Evolutionary conservation across 73 alveolate genomes (phyloP).

Genomic region (Paramecium tetraurelia): DNA sequence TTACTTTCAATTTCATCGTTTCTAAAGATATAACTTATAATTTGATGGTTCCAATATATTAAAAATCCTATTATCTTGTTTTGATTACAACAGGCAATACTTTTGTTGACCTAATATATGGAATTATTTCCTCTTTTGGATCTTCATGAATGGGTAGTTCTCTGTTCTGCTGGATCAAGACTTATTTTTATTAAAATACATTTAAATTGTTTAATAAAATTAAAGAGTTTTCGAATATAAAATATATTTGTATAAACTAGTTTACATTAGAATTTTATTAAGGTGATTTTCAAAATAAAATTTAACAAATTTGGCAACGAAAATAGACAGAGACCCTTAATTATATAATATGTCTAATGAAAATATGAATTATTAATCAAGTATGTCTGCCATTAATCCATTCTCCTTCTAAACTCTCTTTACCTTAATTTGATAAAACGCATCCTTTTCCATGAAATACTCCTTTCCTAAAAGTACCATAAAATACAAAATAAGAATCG

Average conservation of each 20-base stretch:
- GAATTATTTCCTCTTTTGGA: constrained; percentile 44
- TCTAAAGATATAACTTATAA: too few species aligned
- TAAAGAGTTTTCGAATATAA: neutral
- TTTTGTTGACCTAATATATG: neutral
- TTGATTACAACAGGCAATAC: neutral
- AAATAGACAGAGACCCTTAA: neutral
- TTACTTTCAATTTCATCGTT: constrained; percentile 84
- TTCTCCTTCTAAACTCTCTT: constrained; percentile 39
- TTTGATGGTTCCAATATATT: constrained; percentile 67
- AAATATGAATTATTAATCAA: neutral
- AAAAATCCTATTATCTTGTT: constrained; percentile 83
- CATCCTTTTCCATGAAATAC: constrained; percentile 47
- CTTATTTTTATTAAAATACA: neutral
- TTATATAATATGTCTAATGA: neutral
- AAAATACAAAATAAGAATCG: neutral
- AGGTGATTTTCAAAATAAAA: neutral
- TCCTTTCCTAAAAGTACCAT: constrained; percentile 23
- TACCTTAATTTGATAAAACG: neutral
- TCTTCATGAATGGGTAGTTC: neutral
- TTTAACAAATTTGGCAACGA: neutral
- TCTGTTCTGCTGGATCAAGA: neutral
- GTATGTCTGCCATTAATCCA: constrained; percentile 37
- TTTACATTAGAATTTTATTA: neutral
- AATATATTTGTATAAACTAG: neutral
- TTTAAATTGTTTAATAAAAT: neutral